These are phyloP conservation scores for Lepidium didymum DNA, from an alignment of 345 rosid species.

Conservation along the genomic window DNA sequence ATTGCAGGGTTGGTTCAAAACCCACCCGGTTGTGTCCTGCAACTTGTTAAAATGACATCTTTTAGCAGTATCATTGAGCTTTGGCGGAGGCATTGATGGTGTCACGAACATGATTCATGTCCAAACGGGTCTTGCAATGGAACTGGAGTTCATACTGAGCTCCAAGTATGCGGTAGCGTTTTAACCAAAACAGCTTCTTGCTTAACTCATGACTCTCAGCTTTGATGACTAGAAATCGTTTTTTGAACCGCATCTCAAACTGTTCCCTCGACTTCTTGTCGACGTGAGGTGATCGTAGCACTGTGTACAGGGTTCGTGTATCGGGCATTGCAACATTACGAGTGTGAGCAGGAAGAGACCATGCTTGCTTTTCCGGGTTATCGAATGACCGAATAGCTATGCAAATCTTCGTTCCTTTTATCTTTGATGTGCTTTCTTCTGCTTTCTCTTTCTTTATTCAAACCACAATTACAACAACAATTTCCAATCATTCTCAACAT, in stretches of 20 bases:
- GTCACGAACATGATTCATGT: slow-evolving; percentile 11
- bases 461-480: neutral
- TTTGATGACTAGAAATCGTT: slow-evolving; percentile 25
- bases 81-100: slow-evolving; percentile 7
- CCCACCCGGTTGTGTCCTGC: neutral
- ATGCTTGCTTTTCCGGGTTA: slow-evolving; percentile 22
- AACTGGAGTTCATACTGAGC: slow-evolving; percentile 28
- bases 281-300: slow-evolving; percentile 23
- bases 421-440: slow-evolving; percentile 25
- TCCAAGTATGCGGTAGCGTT: slow-evolving; percentile 23
- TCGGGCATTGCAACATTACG: slow-evolving; percentile 30
- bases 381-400: slow-evolving; percentile 23
- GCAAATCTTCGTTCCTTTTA: slow-evolving; percentile 27
- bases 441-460: slow-evolving; percentile 36
- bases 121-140: slow-evolving; percentile 31
- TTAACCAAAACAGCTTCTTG: slow-evolving; percentile 29
- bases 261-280: slow-evolving; percentile 28
- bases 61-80: neutral
- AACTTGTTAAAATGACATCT: neutral
- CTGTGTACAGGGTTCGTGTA: slow-evolving; percentile 19
- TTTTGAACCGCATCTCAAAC: slow-evolving; percentile 29
- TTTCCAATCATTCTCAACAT: neutral
- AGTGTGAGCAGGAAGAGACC: slow-evolving; percentile 25
- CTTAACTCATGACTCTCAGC: slow-evolving; percentile 28
- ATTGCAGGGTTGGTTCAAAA: neutral